Percentiles rank a stretch among this genome's conserved stretches.
phyloP scores from a whole-genome alignment of 352 stramenopile genomes.

The Phytophthora pseudosyringae region DNA sequence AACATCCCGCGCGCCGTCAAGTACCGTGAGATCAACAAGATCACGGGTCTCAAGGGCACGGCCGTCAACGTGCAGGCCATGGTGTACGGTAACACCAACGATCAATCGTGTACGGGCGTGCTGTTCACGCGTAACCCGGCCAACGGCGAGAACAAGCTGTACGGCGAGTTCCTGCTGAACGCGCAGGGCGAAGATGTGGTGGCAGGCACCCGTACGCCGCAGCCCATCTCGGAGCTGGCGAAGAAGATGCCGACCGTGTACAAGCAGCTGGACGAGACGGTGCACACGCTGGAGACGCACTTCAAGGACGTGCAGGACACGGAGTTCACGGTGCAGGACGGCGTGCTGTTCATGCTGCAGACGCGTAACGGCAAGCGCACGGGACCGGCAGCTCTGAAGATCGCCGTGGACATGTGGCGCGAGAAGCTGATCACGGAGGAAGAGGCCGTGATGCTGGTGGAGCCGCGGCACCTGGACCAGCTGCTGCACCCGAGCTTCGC shows the following conservation, averaged over 20 bases:
- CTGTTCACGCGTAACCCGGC: slow-evolving; percentile 35
- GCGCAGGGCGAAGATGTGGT: slow-evolving; percentile 35
- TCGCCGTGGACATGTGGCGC: slow-evolving; percentile 36
- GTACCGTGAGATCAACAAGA: slow-evolving; percentile 39
- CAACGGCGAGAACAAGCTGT: slow-evolving; percentile 34
- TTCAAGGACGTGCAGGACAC: slow-evolving; percentile 39
- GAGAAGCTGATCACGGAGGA: slow-evolving; percentile 40
- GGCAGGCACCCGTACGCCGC: slow-evolving; percentile 30
- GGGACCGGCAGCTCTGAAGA: slow-evolving; percentile 26
- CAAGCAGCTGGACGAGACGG: slow-evolving; percentile 33
- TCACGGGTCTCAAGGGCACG: slow-evolving; percentile 33
- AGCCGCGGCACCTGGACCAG: slow-evolving; percentile 33
- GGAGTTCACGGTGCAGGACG: slow-evolving; percentile 33
- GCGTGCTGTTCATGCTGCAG: slow-evolving; percentile 37
- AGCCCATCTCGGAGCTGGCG: slow-evolving; percentile 35
- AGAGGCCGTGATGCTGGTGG: slow-evolving; percentile 36
- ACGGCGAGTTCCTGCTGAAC: slow-evolving; percentile 37
- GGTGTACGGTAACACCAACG: slow-evolving; percentile 38
- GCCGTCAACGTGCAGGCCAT: slow-evolving; percentile 37
- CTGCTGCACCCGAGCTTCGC: slow-evolving; percentile 33
- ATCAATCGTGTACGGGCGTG: slow-evolving; percentile 31
- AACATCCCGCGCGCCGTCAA: slow-evolving; percentile 37
- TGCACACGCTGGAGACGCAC: slow-evolving; percentile 37
- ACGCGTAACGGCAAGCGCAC: slow-evolving; percentile 34
- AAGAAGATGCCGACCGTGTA: slow-evolving; percentile 32